Evolutionary conservation across 306 rosid species (phyloP), one percentile per base, ranked within the genome.

Genomic region (Trifolium subterraneum): DNA sequence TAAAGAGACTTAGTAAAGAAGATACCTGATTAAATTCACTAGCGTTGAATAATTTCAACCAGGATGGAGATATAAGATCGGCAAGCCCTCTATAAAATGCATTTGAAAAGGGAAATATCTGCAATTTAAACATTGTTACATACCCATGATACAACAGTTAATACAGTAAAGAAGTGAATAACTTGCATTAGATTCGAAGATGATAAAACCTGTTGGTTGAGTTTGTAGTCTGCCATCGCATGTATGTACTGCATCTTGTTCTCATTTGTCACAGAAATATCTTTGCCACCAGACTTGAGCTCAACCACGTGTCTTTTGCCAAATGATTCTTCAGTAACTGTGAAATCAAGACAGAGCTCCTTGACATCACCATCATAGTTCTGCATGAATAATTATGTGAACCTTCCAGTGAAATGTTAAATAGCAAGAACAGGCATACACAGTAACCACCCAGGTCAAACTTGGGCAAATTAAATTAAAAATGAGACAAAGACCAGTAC

Each of bases 21-120:
- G 65, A 79, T 89, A 93, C 98, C 98, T 94, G 98, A 87, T 94
- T 94, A 83, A 94, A 91, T 72, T 94, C 98, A 82, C 88, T 81
- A 42, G 98, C 96, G 64, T 88, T 94, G 81, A 94, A 94, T 82
- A 94, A 81, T 82, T 90, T 94, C 88, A 94, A 88, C 98, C 98
- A 94, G 74, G 97, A 88, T 60, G 96, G 95, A 70, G 95, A 90
- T 86, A 94, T 86, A 71, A 94, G 95, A 90, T 94, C 98, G 56
- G 89, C 79, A 73, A 94, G 83, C 54, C 97, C 98, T 79, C 96
- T 87, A 80, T 88, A 88, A 81, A 94, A 91, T 12, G 90, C 98
- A 79, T 91, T 91, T 79, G 98, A 90, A 81, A 89, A 91, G 4
- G 88, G 91, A 50, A 91, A 80, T 67, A 94, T 90, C 98, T 94